These are phyloP conservation scores for Acanthochlamys bracteata DNA, from an alignment of 106 monocot genomes.

Conservation along the genomic window DNA sequence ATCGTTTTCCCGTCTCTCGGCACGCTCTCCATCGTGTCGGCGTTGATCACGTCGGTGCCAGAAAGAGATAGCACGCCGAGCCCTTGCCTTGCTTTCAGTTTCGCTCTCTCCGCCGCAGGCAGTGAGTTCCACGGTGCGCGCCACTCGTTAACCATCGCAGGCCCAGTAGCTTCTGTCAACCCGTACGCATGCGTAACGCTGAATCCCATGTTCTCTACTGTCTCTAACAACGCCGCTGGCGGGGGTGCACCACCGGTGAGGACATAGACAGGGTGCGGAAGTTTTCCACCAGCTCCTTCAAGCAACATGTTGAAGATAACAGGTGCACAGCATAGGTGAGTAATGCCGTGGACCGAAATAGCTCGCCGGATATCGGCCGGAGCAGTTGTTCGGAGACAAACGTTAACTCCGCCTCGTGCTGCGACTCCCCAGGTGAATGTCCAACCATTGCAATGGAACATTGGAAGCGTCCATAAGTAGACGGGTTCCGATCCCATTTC, in stretches of 20 bases:
- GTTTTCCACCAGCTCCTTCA: constrained; percentile 14
- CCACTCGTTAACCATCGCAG: constrained; percentile 83
- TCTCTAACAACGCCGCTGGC: constrained; percentile 46
- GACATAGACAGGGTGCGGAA: constrained; percentile 30
- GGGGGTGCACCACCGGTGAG: constrained; percentile 82
- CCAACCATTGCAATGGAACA: constrained; percentile 99
- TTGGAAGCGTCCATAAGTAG: constrained; percentile 83
- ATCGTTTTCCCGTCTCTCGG: constrained; percentile 47
- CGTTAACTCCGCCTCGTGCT: constrained; percentile 68
- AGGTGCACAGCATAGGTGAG: constrained; percentile 90
- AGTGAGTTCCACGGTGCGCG: constrained; percentile 44
- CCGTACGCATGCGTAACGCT: constrained; percentile 76
- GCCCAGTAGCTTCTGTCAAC: constrained; percentile 77
- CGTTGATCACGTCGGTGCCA: constrained; percentile 47
- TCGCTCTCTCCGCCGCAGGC: constrained; percentile 12
- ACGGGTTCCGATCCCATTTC: constrained; percentile 59
- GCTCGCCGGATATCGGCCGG: constrained; percentile 54
- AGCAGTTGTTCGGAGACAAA: constrained; percentile 49
- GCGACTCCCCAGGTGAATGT: constrained; percentile 92
- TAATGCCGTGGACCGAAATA: constrained; percentile 51
- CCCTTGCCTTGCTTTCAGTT: constrained; percentile 62
- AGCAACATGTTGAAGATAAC: constrained; percentile 56
- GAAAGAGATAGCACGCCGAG: constrained; percentile 46
- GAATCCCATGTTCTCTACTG: constrained; percentile 55
- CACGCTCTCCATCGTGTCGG: constrained; percentile 39